Evolutionary conservation across 805 yeast species (phyloP).

Genomic region (Kockiozyma suomiensis): DNA sequence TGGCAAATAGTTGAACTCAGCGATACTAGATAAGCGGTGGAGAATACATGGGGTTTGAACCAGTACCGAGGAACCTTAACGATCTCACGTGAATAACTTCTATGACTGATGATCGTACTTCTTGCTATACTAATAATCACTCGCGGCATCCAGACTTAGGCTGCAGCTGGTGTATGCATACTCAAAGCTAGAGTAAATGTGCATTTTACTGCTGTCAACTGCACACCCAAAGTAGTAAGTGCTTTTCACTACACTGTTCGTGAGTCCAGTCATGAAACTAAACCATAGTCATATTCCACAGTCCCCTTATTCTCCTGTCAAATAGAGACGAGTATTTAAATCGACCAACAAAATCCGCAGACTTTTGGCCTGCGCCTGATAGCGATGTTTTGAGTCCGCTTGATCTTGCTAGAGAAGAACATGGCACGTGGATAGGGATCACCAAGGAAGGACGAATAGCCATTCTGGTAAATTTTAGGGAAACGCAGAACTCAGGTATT

Average conservation of each 20-base stretch:
- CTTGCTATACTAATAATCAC: too few species aligned
- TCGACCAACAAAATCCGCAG: slow-evolving; percentile 69
- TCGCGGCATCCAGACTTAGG: too few species aligned
- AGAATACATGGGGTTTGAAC: too few species aligned
- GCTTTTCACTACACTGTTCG: not conserved
- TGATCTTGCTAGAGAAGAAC: slow-evolving; percentile 71
- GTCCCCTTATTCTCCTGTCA: slow-evolving; percentile 71
- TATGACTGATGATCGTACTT: not conserved
- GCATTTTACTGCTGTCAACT: slow-evolving; percentile 71
- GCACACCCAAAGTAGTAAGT: slow-evolving; percentile 65
- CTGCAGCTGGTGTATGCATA: not conserved
- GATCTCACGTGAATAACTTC: not conserved
- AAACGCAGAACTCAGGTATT: slow-evolving; percentile 42
- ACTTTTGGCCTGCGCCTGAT: slow-evolving; percentile 41
- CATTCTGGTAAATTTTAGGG: slow-evolving; percentile 75
- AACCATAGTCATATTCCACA: slow-evolving; percentile 10
- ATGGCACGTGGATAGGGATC: slow-evolving; percentile 92
- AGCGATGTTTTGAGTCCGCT: slow-evolving; percentile 50
- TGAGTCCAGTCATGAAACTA: not conserved
- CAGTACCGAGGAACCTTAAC: too few species aligned
- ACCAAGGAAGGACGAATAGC: slow-evolving; percentile 62
- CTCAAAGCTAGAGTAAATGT: slow-evolving; percentile 53
- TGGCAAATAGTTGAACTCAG: not conserved
- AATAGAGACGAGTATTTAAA: slow-evolving; percentile 85
- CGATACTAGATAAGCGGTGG: too few species aligned